phyloP scores from a whole-genome alignment of 2,329 filamentous ascomycete species.

The Helotiales sp. region DNA sequence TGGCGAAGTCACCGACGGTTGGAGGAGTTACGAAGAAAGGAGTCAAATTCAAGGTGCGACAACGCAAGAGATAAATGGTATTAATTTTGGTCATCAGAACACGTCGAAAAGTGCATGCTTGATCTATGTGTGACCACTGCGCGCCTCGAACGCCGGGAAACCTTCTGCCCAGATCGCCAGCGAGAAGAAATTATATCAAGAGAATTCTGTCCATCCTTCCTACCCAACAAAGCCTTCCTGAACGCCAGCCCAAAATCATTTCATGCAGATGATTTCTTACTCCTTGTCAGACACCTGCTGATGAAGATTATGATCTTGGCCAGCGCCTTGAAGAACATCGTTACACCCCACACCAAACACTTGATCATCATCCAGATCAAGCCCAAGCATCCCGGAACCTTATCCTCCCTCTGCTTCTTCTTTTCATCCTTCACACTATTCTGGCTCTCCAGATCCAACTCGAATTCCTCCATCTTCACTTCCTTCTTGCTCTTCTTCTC shows the following conservation, averaged over 20 bases:
- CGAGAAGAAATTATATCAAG: conserved; percentile 15
- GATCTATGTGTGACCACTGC: conserved; percentile 16
- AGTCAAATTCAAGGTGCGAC: conserved; percentile 65
- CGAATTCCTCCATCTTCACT: conserved; percentile 60
- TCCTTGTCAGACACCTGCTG: conserved; percentile 55
- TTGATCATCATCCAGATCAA: conserved; percentile 60
- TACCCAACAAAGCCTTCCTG: background rate
- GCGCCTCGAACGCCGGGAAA: conserved; percentile 19
- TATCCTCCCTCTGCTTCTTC: conserved; percentile 55
- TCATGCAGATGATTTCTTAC: conserved; percentile 45
- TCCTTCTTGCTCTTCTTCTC: conserved; percentile 50
- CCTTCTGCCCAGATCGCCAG: conserved; percentile 19
- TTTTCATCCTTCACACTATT: conserved; percentile 40
- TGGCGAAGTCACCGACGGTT: conserved; percentile 68
- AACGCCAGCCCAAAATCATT: conserved; percentile 16
- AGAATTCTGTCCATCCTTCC: conserved; percentile 3
- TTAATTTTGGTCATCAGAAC: conserved; percentile 35
- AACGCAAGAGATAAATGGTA: conserved; percentile 57
- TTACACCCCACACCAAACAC: conserved; percentile 62
- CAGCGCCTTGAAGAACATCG: conserved; percentile 59
- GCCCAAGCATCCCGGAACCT: conserved; percentile 56
- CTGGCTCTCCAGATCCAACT: conserved; percentile 68
- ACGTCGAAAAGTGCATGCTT: conserved; percentile 39
- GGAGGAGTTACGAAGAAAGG: conserved; percentile 64
- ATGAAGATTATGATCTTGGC: conserved; percentile 56